Evolutionary conservation across 192 early-diverging fungal genomes (phyloP).

Genomic region (Cladochytrium replicatum): DNA sequence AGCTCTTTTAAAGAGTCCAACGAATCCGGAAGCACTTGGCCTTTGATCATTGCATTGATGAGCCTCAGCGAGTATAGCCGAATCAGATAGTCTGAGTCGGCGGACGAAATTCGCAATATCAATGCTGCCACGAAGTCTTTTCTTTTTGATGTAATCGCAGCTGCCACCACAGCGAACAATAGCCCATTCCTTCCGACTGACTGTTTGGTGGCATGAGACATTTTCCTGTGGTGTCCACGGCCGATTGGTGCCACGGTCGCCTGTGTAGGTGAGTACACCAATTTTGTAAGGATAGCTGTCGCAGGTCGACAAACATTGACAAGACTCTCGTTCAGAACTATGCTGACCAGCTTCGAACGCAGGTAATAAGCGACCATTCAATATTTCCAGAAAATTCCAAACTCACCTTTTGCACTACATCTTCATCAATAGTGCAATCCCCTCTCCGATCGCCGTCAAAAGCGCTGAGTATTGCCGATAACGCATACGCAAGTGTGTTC

Average conservation of each 20-base stretch:
- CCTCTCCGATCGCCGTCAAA: constrained; percentile 60
- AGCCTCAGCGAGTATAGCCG: constrained; percentile 54
- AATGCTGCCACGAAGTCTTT: constrained; percentile 32
- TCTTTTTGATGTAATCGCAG: constrained; percentile 41
- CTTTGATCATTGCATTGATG: constrained; percentile 50
- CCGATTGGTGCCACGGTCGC: too few relatives aligned
- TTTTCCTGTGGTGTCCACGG: too few relatives aligned
- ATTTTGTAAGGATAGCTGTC: constrained; percentile 57
- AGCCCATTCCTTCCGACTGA: too few relatives aligned
- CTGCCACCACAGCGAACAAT: too few relatives aligned
- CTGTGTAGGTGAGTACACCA: too few relatives aligned
- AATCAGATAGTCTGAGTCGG: constrained; percentile 52
- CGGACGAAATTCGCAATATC: constrained; percentile 43
- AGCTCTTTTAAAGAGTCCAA: too few relatives aligned
- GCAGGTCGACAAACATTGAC: constrained; percentile 64
- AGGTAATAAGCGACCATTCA: neutral
- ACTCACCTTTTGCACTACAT: neutral
- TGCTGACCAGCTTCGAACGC: constrained; percentile 26
- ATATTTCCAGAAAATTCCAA: neutral
- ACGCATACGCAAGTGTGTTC: constrained; percentile 61
- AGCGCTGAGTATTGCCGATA: constrained; percentile 49
- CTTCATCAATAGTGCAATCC: constrained; percentile 30
- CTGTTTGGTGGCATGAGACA: too few relatives aligned
- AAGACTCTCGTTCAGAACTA: constrained; percentile 54
- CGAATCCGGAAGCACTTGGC: constrained; percentile 42